Conservation (phyloP, 768 basidiomycete species). For the Russula earlei region DNA sequence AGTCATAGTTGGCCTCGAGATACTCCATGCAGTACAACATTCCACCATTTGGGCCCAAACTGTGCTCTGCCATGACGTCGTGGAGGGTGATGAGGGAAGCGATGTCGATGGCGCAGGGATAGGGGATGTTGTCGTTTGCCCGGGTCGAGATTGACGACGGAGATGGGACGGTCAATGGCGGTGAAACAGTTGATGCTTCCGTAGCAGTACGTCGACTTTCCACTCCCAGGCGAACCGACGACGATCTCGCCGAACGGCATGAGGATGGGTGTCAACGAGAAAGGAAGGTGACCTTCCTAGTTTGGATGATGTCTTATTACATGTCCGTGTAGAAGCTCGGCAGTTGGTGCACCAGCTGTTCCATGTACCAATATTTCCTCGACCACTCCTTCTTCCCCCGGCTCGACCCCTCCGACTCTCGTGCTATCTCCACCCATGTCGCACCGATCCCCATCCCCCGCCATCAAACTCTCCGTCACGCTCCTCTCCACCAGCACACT, state of each 20-base stretch:
- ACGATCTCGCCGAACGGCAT: constrained; percentile 86
- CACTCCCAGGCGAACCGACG: constrained; percentile 77
- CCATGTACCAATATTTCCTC: constrained; percentile 48
- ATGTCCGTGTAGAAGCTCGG: constrained; percentile 42
- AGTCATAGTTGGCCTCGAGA: constrained; percentile 89
- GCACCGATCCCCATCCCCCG: constrained; percentile 55
- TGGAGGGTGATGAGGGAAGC: constrained; percentile 76
- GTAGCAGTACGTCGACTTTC: constrained; percentile 83
- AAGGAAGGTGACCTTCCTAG: constrained; percentile 14
- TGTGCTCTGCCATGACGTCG: constrained; percentile 76
- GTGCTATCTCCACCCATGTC: constrained; percentile 60
- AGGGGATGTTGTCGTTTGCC: constrained; percentile 77
- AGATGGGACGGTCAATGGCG: constrained; percentile 77
- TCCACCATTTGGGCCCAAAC: constrained; percentile 90
- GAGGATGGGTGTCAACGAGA: constrained; percentile 23
- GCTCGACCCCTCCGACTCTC: constrained; percentile 24
- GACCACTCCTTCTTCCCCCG: constrained; percentile 24
- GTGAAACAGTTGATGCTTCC: constrained; percentile 83
- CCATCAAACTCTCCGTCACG: constrained; percentile 28
- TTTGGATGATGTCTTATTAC: too few relatives aligned
- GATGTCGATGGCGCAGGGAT: constrained; percentile 85
- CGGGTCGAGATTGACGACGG: constrained; percentile 92
- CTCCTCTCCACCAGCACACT: constrained; percentile 43
- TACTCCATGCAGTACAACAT: constrained; percentile 76
- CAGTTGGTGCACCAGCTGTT: constrained; percentile 41